Percentiles rank a stretch among this genome's conserved stretches.
These are phyloP conservation scores for Hygrophoropsis aurantiaca DNA, from an alignment of 768 basidiomycete genomes.

Conservation along the genomic window DNA sequence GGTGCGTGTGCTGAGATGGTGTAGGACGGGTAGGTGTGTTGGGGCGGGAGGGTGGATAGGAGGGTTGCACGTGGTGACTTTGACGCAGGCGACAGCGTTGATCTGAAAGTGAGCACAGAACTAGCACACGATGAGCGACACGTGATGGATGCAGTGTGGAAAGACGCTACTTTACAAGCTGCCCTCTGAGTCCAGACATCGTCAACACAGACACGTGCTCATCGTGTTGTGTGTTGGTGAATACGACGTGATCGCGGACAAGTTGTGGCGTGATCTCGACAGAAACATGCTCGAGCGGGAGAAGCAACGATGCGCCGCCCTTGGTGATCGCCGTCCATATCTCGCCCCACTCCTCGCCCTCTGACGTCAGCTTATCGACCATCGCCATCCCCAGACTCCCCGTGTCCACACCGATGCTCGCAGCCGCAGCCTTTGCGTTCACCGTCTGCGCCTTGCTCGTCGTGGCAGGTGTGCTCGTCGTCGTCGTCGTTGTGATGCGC, in stretches of 20 bases:
- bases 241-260: slow-evolving; percentile 78
- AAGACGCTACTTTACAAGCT: slow-evolving; percentile 53
- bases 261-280: slow-evolving; percentile 70
- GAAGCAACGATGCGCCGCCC: slow-evolving; percentile 77
- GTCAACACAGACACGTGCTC: slow-evolving; percentile 62
- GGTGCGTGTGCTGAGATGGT: slow-evolving; percentile 40
- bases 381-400: slow-evolving; percentile 75
- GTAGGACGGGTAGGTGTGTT: slow-evolving; percentile 49
- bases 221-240: slow-evolving; percentile 55
- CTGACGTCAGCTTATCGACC: slow-evolving; percentile 64
- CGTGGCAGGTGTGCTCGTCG: slow-evolving; percentile 48
- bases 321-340: slow-evolving; percentile 63
- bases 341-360: slow-evolving; percentile 66
- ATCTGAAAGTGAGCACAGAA: slow-evolving; percentile 46
- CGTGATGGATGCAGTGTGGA: slow-evolving; percentile 30
- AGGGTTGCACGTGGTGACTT: slow-evolving; percentile 51
- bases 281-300: slow-evolving; percentile 65
- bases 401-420: slow-evolving; percentile 63
- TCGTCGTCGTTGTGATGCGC: slow-evolving; percentile 51
- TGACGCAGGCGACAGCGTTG: slow-evolving; percentile 38
- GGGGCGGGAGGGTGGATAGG: slow-evolving; percentile 42
- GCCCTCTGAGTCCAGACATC: slow-evolving; percentile 81
- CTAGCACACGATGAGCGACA: slow-evolving; percentile 33
- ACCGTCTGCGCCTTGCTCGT: slow-evolving; percentile 69
- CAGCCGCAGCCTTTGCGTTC: slow-evolving; percentile 72